Evolutionary conservation across 2,329 filamentous ascomycete genomes (phyloP), one percentile per base, ranked within the genome.

Genomic region (Colletotrichum incanum): DNA sequence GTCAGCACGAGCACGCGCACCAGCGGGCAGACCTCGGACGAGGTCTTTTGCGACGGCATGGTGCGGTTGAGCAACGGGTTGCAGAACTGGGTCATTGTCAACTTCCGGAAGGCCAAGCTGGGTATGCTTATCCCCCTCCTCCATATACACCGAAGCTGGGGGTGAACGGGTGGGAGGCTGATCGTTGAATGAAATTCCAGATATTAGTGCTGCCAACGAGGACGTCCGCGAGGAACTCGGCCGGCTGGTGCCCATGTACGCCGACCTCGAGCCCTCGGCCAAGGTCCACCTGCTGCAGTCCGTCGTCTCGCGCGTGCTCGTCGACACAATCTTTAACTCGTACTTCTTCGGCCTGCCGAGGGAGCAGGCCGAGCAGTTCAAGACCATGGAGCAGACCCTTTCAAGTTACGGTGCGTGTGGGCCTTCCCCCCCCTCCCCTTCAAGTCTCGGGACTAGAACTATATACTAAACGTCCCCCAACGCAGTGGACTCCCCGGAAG

Each of bases 71-170:
- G 89, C 26, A 92, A 93, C 76, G 89, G 91, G 31, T 81, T 93
- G 75, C 92, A 94, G 81, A 93, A 94, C 76, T 94, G 92, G 92
- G 89, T 92, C 4, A 90, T 94, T 76, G 87, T 89, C 34, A 89
- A 93, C 78, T 94, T 93, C 75, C 86, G 92, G 63, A 89, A 88
- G 73, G 86, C 88, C 16, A 92, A 87, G 81, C 81, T 92, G 58
- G 83, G 87, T 88, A 78, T 76, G 84, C 80, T 20, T 11, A 54
- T 41, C 5, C 23, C 23, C 34, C 16, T 20, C 14, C 34, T 9
- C n/a, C 26, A 26, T 9, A 16, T 11, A 45, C n/a, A 9, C n/a
- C 12, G 47, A 39, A 14, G 2, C 20, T n/a, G 12, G 45, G 16
- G 5, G 45, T 23, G 18, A 11, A 3, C 20, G n/a, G 31, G 23